A percentile compares a stretch with the other conserved stretches of the same genome.
Conservation (phyloP, 2,329 filamentous ascomycete species). For the Alternaria infectoria region DNA sequence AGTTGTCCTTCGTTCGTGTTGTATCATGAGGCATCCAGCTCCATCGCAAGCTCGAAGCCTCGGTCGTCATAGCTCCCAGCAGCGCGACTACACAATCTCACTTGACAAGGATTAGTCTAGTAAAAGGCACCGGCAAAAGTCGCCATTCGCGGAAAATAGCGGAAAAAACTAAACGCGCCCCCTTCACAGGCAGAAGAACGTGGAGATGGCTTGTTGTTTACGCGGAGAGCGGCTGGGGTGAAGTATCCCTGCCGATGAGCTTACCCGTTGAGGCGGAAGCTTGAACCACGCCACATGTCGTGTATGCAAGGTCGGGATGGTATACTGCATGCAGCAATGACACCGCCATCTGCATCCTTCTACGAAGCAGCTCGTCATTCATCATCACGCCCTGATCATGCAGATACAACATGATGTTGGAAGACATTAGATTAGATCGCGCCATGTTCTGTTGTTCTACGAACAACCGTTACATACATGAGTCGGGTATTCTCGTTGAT, state of each 20-base stretch:
- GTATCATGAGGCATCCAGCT: not conserved
- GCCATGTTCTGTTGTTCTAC: not conserved
- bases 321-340: constrained; percentile 23
- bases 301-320: constrained; percentile 16
- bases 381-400: not conserved
- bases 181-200: constrained; percentile 14
- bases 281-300: constrained; percentile 25
- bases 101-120: constrained; percentile 2
- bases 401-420: not conserved
- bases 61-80: constrained; percentile 8
- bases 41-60: constrained; percentile 11
- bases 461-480: not conserved
- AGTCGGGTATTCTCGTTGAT: not conserved
- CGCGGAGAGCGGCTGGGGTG: constrained; percentile 32
- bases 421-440: not conserved
- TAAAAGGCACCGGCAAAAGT: constrained; percentile 10
- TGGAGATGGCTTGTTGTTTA: constrained; percentile 24
- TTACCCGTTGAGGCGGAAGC: constrained; percentile 29
- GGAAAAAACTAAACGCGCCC: constrained; percentile 25
- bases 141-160: constrained; percentile 34
- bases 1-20: not conserved
- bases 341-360: not conserved
- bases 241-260: constrained; percentile 19
- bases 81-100: constrained; percentile 5
- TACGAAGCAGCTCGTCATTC: not conserved